Conservation (phyloP, 805 yeast genomes). For the Hemisphaericaspora nanyangensis region DNA sequence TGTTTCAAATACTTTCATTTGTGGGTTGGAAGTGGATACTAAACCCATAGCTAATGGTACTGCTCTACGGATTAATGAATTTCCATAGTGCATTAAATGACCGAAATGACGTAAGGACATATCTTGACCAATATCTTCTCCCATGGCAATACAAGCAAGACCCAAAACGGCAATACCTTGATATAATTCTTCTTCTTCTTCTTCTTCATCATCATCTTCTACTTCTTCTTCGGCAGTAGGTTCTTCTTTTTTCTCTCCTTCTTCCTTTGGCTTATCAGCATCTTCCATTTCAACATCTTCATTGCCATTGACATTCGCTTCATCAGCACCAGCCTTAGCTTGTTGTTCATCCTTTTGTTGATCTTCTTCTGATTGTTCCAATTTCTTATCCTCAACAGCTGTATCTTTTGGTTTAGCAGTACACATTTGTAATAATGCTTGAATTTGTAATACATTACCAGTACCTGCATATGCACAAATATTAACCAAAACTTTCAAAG, state of each 20-base stretch:
- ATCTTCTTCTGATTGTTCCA: constrained; percentile 43
- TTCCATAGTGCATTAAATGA: constrained; percentile 97
- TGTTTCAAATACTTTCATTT: constrained; percentile 95
- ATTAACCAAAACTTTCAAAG: constrained; percentile 83
- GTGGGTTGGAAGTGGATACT: constrained; percentile 89
- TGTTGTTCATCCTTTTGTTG: constrained; percentile 28
- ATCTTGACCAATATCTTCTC: constrained; percentile 96
- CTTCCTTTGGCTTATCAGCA: constrained; percentile 22
- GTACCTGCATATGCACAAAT: constrained; percentile 97
- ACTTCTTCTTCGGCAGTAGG: constrained; percentile 17
- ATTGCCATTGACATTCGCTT: constrained; percentile 2
- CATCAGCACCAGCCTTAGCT: constrained; percentile 15
- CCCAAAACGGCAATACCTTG: constrained; percentile 94
- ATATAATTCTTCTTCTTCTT: constrained; percentile 52
- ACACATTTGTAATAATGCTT: constrained; percentile 83
- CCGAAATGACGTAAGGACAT: constrained; percentile 97
- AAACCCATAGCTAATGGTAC: constrained; percentile 99
- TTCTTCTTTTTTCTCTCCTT: constrained; percentile 14
- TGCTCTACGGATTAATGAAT: constrained; percentile 82
- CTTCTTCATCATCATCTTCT: constrained; percentile 27
- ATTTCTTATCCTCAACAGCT: constrained; percentile 57
- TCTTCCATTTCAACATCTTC: constrained; percentile 32
- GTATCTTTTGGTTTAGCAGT: constrained; percentile 64
- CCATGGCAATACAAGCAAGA: constrained; percentile 91
- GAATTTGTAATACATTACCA: constrained; percentile 94